Evolutionary conservation across 2,329 filamentous ascomycete genomes (phyloP).

Genomic region (Mariannaea sp.): DNA sequence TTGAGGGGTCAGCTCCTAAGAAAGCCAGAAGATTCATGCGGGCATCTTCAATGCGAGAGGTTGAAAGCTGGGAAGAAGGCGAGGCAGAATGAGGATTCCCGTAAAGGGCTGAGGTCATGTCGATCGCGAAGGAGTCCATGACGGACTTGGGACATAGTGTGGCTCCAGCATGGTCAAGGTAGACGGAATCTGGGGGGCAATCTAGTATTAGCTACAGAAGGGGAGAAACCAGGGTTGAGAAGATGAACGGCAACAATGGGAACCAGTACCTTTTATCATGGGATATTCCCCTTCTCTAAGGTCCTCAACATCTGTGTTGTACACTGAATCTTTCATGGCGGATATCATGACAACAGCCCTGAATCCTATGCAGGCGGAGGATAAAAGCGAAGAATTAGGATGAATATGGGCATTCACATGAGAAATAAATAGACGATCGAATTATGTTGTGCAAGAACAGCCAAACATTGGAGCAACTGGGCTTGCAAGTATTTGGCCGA

Average conservation of each 20-base stretch:
- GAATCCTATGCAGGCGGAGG: background rate
- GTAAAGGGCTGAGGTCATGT: slow-evolving; percentile 78
- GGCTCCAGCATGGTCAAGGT: slow-evolving; percentile 96
- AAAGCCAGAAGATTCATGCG: slow-evolving; percentile 73
- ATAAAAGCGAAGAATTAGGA: background rate
- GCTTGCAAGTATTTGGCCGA: background rate
- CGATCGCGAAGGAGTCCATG: slow-evolving; percentile 77
- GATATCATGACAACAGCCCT: slow-evolving; percentile 6
- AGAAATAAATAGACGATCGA: background rate
- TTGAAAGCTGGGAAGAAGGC: slow-evolving; percentile 76
- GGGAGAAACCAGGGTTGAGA: slow-evolving; percentile 10
- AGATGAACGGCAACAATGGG: no score
- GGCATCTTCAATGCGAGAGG: slow-evolving; percentile 74
- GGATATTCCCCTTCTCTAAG: slow-evolving; percentile 68
- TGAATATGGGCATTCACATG: background rate
- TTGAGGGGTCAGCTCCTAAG: slow-evolving; percentile 78
- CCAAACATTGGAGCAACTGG: background rate
- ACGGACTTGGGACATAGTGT: slow-evolving; percentile 80
- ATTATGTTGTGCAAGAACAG: background rate
- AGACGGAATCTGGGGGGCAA: slow-evolving; percentile 67
- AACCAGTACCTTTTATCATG: slow-evolving; percentile 71
- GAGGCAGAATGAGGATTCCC: slow-evolving; percentile 94
- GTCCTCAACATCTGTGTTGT: slow-evolving; percentile 63
- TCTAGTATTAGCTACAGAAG: background rate
- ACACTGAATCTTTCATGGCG: slow-evolving; percentile 42